phyloP scores from a whole-genome alignment of 2,329 filamentous ascomycete species.

The Trichophyton verrucosum region DNA sequence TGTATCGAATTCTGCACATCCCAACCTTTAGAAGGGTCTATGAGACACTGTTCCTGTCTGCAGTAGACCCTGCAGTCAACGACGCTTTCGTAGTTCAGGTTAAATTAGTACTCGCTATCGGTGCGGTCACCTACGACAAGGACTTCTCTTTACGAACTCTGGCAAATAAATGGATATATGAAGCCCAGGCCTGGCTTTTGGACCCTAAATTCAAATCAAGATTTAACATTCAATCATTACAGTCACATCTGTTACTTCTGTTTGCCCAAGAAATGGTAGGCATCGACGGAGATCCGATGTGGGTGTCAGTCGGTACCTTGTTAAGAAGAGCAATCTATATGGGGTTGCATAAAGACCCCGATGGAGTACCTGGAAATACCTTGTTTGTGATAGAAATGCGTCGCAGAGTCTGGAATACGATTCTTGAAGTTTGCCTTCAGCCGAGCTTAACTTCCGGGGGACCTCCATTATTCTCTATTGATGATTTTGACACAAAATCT shows the following conservation, averaged over 20 bases:
- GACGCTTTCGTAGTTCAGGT: constrained; percentile 37
- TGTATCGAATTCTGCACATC: constrained; percentile 46
- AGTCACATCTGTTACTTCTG: constrained; percentile 24
- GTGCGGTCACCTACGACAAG: constrained; percentile 35
- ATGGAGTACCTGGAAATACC: constrained; percentile 15
- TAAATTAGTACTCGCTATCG: constrained; percentile 27
- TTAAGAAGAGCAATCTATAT: constrained; percentile 32
- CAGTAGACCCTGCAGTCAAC: constrained; percentile 23
- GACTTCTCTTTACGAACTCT: constrained; percentile 19
- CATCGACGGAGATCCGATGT: constrained; percentile 24
- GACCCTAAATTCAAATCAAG: constrained; percentile 22
- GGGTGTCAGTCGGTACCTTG: constrained; percentile 28
- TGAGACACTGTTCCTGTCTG: constrained; percentile 40
- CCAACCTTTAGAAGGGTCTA: constrained; percentile 47
- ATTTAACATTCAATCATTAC: constrained; percentile 22
- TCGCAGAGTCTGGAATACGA: constrained; percentile 34
- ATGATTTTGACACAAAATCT: constrained; percentile 26
- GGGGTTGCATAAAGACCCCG: constrained; percentile 32
- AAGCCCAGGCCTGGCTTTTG: constrained; percentile 25
- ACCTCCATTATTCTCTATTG: constrained; percentile 23
- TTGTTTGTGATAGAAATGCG: constrained; percentile 34
- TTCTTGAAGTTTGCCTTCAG: constrained; percentile 32
- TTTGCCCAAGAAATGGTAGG: constrained; percentile 24
- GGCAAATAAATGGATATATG: constrained; percentile 34
- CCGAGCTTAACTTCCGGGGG: constrained; percentile 26